Conservation (phyloP, 495 filamentous ascomycete genomes). For the Talaromyces nanjingensis region DNA sequence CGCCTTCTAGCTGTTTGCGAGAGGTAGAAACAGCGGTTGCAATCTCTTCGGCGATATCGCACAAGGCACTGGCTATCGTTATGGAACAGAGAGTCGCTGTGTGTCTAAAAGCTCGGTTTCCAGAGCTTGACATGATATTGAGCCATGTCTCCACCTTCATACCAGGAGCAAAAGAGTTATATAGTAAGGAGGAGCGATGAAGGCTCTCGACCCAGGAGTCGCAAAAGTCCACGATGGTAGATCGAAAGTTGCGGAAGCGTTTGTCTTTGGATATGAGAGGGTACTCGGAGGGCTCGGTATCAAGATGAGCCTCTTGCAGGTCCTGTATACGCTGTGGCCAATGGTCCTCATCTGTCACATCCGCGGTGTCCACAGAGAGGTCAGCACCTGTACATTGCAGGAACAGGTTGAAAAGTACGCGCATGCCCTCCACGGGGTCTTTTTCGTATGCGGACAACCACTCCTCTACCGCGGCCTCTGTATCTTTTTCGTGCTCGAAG, state of each 20-base stretch:
- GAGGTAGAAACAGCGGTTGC: conserved; percentile 66
- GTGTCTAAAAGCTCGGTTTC: conserved; percentile 82
- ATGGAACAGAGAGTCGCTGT: conserved; percentile 79
- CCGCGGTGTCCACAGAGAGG: conserved; percentile 61
- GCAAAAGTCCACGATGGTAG: conserved; percentile 72
- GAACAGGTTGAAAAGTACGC: conserved; percentile 83
- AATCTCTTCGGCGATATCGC: conserved; percentile 52
- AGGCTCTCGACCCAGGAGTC: conserved; percentile 62
- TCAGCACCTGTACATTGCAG: conserved; percentile 76
- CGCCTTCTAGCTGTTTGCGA: conserved; percentile 70
- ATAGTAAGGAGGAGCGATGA: conserved; percentile 67
- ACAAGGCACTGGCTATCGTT: conserved; percentile 64
- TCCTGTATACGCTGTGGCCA: conserved; percentile 61
- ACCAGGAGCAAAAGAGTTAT: conserved; percentile 64
- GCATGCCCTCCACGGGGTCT: conserved; percentile 59
- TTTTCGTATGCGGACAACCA: conserved; percentile 73
- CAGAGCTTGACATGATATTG: conserved; percentile 73
- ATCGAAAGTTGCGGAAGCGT: conserved; percentile 63
- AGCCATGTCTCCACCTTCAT: conserved; percentile 86
- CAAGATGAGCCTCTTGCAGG: conserved; percentile 72
- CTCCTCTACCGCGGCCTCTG: conserved; percentile 69
- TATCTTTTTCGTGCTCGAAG: conserved; percentile 61
- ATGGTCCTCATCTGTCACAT: conserved; percentile 82
- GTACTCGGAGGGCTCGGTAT: conserved; percentile 78
- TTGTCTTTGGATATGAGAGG: conserved; percentile 81